phyloP scores from a whole-genome alignment of 2,329 filamentous ascomycete genomes.

The Xylariales sp. region DNA sequence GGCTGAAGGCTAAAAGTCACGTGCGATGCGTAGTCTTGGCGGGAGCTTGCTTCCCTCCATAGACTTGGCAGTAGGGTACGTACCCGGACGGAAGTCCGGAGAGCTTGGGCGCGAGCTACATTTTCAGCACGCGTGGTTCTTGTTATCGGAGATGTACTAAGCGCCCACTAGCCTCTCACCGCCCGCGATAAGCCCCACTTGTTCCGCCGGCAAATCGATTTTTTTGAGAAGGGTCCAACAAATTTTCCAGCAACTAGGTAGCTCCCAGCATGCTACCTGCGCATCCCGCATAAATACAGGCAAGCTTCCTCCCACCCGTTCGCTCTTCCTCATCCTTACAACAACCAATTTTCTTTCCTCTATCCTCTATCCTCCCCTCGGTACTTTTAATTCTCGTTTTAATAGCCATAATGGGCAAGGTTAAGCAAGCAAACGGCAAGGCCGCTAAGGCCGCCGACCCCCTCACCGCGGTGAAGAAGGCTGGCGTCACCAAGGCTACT shows the following conservation, averaged over 20 bases:
- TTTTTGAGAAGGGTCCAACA: conserved; percentile 40
- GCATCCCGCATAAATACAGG: conserved; percentile 41
- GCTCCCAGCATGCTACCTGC: conserved; percentile 38
- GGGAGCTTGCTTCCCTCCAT: background rate
- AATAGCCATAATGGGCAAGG: conserved; percentile 70
- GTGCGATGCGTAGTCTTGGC: conserved; percentile 24
- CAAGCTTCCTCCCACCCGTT: conserved; percentile 20
- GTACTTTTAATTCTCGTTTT: conserved; percentile 32
- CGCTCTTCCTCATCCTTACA: conserved; percentile 13
- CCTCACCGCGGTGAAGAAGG: conserved; percentile 70
- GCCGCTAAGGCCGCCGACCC: conserved; percentile 63
- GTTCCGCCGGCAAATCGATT: conserved; percentile 46
- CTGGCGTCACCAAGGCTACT: conserved; percentile 74
- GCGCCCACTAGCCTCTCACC: conserved; percentile 41
- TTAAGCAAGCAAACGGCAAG: conserved; percentile 70
- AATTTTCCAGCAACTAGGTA: conserved; percentile 34
- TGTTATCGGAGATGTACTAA: conserved; percentile 11
- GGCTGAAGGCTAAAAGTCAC: conserved; percentile 17
- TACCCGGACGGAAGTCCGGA: no score
- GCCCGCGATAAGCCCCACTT: conserved; percentile 40
- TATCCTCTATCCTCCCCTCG: background rate
- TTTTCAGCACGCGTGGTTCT: background rate
- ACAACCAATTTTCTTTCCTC: conserved; percentile 7
- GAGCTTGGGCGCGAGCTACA: background rate
- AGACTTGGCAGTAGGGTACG: background rate